Conservation (phyloP, 257 asterid genomes). For the Plantago ovata region DNA sequence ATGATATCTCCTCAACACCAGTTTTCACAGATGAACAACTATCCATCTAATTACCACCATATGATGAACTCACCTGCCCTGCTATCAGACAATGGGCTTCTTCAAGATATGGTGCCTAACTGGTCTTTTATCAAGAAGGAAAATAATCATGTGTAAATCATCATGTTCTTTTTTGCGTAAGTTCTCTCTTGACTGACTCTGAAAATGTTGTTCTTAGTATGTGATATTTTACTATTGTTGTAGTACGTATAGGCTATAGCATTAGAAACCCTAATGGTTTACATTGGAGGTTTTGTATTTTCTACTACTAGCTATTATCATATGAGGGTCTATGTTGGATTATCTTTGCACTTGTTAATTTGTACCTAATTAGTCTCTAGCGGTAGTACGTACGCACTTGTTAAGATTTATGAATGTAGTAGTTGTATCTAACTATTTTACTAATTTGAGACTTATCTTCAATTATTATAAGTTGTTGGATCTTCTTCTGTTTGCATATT, state of each 20-base stretch:
- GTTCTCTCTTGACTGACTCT: conserved; percentile 1
- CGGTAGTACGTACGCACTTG: too few relatives aligned
- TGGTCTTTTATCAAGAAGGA: conserved; percentile 32
- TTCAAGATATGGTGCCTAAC: conserved; percentile 49
- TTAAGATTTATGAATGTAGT: background rate
- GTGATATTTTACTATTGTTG: conserved; percentile 1
- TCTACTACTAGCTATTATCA: background rate
- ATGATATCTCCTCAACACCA: conserved; percentile 14
- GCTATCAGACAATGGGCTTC: conserved; percentile 40
- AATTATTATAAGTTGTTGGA: background rate
- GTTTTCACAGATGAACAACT: conserved; percentile 15
- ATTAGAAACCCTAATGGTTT: conserved; percentile 29
- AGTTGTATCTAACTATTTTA: background rate
- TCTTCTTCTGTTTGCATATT: background rate
- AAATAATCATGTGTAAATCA: conserved; percentile 7
- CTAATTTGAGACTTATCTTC: background rate
- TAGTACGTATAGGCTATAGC: background rate
- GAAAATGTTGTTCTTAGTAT: conserved; percentile 21
- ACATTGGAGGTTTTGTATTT: conserved; percentile 2
- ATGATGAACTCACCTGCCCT: conserved; percentile 17
- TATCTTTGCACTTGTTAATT: background rate
- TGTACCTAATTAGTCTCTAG: too few relatives aligned
- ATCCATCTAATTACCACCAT: conserved; percentile 5
- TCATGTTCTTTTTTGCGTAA: background rate
- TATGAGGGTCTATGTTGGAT: background rate